Conservation (phyloP, 768 basidiomycete species). For the Nidularia pulvinata region DNA sequence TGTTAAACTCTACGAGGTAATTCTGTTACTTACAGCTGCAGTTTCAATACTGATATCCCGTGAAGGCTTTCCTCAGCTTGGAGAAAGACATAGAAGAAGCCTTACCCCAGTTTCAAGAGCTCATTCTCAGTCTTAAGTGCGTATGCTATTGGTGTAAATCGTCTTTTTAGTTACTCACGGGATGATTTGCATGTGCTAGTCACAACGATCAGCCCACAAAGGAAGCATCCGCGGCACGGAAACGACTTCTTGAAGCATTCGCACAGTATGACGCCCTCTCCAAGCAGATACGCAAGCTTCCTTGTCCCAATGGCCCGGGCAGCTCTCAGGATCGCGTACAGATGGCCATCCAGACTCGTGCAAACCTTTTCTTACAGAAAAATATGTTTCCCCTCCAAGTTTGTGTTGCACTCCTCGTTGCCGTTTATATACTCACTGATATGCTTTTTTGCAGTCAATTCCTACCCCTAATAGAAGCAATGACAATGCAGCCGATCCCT, state of each 20-base stretch:
- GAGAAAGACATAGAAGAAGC: slow-evolving; percentile 91
- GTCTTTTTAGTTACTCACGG: too few species aligned
- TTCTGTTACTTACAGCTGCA: background rate
- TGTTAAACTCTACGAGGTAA: slow-evolving; percentile 70
- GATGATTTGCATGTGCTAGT: slow-evolving; percentile 13
- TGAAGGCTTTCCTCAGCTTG: slow-evolving; percentile 65
- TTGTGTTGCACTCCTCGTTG: slow-evolving; percentile 6
- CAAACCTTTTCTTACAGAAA: slow-evolving; percentile 82
- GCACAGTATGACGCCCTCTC: slow-evolving; percentile 87
- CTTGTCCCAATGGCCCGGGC: slow-evolving; percentile 56
- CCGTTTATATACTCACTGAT: background rate
- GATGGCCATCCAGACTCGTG: slow-evolving; percentile 73
- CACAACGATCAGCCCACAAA: slow-evolving; percentile 54
- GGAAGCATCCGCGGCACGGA: slow-evolving; percentile 71
- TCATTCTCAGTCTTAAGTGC: slow-evolving; percentile 71
- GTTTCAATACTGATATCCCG: background rate
- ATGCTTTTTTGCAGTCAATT: slow-evolving; percentile 31
- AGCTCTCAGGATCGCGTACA: slow-evolving; percentile 87
- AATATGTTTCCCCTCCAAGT: slow-evolving; percentile 90
- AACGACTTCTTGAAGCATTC: slow-evolving; percentile 83
- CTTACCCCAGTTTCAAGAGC: slow-evolving; percentile 88
- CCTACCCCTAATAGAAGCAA: slow-evolving; percentile 44
- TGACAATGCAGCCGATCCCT: slow-evolving; percentile 3
- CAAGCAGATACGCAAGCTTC: slow-evolving; percentile 80
- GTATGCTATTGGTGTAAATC: slow-evolving; percentile 6